Evolutionary conservation across 2,329 filamentous ascomycete genomes (phyloP), one percentile per base, ranked within the genome.

Genomic region (Neonectria faginata): DNA sequence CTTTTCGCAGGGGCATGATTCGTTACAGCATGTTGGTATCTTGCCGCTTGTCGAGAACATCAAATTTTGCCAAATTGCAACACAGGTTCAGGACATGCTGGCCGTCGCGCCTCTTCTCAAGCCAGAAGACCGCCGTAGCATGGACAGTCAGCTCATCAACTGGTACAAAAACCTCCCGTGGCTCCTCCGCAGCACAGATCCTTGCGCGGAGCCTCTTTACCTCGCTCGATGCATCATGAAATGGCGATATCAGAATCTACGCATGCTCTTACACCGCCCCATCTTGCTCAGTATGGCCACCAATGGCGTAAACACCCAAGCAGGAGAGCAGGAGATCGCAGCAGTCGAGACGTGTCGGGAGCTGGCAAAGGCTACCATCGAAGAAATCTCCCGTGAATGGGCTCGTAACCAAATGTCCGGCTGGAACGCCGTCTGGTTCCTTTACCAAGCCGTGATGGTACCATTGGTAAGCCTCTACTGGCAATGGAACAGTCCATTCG

Each of bases 351-450:
- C 87, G 31, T 94, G 91, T 76, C 86, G 91, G 18, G 85, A 88
- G 56, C 84, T 93, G 1, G 91, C 92, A 9, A 88, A 87, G 66
- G 85, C 89, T 67, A 90, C 90, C 0, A 92, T 94, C 67, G 86
- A 89, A 62, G 91, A 93, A 64, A 92, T 94, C 66, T 85, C 88
- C 11, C 82, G 84, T 22, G 90, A 91, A 67, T 93, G 91, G 80
- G 86, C 87, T 50, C 86, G 88, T 50, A 92, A 92, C 74, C 88
- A 93, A 74, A 92, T 94, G 80, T 88, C 88, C 0, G 91, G 91
- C 9, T 94, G 91, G 92, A 92, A 93, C 75, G 92, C 90, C 0
- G 91, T 92, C 2, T 94, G 91, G 91, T 91, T 93, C 78, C 85
- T 92, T 64, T 94, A 93, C 79, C 92, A 94, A 76, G 91, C 92